Base-by-base conservation (phyloP, 1,139 yeast species). In the Yamadazyma siamensis region DNA sequence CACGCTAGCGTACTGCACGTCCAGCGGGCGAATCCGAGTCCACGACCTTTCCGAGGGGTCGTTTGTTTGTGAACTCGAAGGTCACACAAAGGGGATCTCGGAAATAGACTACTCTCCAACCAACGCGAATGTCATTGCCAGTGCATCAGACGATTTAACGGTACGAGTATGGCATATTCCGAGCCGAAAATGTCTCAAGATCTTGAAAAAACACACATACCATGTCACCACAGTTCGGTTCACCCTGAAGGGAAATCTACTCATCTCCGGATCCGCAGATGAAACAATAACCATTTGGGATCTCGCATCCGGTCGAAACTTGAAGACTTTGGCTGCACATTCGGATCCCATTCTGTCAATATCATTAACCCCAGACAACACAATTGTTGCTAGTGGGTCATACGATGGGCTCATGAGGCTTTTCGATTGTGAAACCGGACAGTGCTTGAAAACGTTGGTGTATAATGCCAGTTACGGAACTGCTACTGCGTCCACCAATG, bases 231-330 rank as follows among this genome's bases (percentile, higher is more conserved):
- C 85, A 10, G 59, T 87, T n/a, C 66, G 68, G 35, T 91, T 81
- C 61, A 83, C 79, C 38, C 57, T 66, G 26, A 80, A 80, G 50
- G 95, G 96, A 0, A 86, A 87, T 44, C 57, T 91, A 15, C 55
- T 91, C 15, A 78, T 86, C 15, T 76, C 89, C 27, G 95, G 95
- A 0, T 77, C 94, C 1, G 79, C 94, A 25, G 98, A 91, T 55
- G 98, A 91, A 49, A 88, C 89, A 27, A 81, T 91, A 14, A 75
- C 88, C 28, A 71, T 89, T 3, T 91, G 98, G 98, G 96, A 89
- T 55, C 74, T 83, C 5, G 63, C 74, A 21, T 69, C 79, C 15
- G 94, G 94, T 0, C 70, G 71, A 28, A 75, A 85, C 29, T 59
- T 88, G 44, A 79, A 84, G 48, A 86, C 94, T 0, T 62, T 91